Percentiles rank a stretch among this genome's conserved stretches.
These are phyloP conservation scores for Psilocybe tampanensis DNA, from an alignment of 768 basidiomycete genomes.

Conservation along the genomic window DNA sequence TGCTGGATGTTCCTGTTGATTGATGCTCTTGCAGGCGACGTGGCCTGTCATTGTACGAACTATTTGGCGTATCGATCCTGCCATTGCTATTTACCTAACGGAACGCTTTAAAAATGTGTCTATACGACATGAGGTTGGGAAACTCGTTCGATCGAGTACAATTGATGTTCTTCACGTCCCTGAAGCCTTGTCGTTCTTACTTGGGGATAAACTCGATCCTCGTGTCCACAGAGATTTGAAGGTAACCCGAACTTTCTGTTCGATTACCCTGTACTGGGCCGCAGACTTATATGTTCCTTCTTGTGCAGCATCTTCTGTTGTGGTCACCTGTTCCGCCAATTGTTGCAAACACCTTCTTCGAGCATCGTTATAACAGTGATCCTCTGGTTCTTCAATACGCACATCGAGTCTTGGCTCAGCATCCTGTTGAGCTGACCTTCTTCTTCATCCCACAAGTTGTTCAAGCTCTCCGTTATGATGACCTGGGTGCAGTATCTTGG, in stretches of 20 bases:
- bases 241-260: slow-evolving; percentile 39
- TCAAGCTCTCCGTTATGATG: slow-evolving; percentile 90
- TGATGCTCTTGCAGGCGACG: slow-evolving; percentile 40
- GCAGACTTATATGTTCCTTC: neutral
- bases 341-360: slow-evolving; percentile 81
- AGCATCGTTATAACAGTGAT: slow-evolving; percentile 80
- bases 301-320: slow-evolving; percentile 73
- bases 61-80: slow-evolving; percentile 83
- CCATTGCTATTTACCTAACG: slow-evolving; percentile 79
- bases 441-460: slow-evolving; percentile 99
- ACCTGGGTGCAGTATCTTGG: slow-evolving; percentile 58
- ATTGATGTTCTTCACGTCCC: slow-evolving; percentile 70
- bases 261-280: neutral
- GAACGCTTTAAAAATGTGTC: slow-evolving; percentile 81
- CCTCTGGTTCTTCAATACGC: slow-evolving; percentile 93
- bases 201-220: slow-evolving; percentile 71
- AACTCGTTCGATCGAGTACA: slow-evolving; percentile 74
- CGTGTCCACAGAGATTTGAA: slow-evolving; percentile 69
- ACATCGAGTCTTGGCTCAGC: slow-evolving; percentile 91
- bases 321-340: slow-evolving; percentile 91
- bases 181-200: slow-evolving; percentile 78
- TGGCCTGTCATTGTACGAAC: slow-evolving; percentile 74
- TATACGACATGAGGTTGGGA: slow-evolving; percentile 72
- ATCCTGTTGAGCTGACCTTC: slow-evolving; percentile 93
- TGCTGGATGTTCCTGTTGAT: neutral